Evolutionary conservation across 2,329 filamentous ascomycete genomes (phyloP), one percentile per base, ranked within the genome.

Genomic region (Tolypocladium ophioglossoides): DNA sequence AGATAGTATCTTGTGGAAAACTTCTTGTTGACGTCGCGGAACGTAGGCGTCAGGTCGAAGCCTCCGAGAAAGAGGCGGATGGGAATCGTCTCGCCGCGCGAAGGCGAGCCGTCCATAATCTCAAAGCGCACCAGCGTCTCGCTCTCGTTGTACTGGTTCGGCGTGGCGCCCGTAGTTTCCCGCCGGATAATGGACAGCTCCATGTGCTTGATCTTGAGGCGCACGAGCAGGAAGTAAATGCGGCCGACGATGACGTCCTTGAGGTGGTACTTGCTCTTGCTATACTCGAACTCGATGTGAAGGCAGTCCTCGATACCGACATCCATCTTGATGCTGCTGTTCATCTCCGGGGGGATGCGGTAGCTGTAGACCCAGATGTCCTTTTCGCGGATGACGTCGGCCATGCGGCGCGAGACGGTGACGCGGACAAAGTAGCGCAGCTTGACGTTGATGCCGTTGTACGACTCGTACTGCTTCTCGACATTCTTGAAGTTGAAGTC

Each of bases 401-500:
- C 90, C 91, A 99, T 97, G 69, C 94, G 85, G 66, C 94, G 84
- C 52, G 91, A 95, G 50, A 99, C 94, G 38, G 94, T 99, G 62
- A 97, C 94, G 63, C 91, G 88, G 55, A 97, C 86, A 74, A 97
- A 97, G 82, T 99, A 99, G 63, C 94, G 91, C 69, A 99, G 82
- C 78, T 96, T 95, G 66, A 99, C 94, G 69, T 99, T 99, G 83
- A 99, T 99, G 68, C 94, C 94, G 70, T 96, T 95, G 80, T 99
- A 99, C 61, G 91, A 96, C 75, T 99, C 95, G 79, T 99, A 99
- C 72, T 95, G 91, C 79, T 99, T 99, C 81, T 99, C 94, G 65
- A 99, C 91, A 72, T 97, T 99, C 74, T 97, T 97, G 83, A 99
- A 99, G 77, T 96, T 95, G 83, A 99, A 99, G 62, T 95, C 90